These are phyloP conservation scores for Jacaranda copaia DNA, from an alignment of 257 asterid species.

Conservation along the genomic window DNA sequence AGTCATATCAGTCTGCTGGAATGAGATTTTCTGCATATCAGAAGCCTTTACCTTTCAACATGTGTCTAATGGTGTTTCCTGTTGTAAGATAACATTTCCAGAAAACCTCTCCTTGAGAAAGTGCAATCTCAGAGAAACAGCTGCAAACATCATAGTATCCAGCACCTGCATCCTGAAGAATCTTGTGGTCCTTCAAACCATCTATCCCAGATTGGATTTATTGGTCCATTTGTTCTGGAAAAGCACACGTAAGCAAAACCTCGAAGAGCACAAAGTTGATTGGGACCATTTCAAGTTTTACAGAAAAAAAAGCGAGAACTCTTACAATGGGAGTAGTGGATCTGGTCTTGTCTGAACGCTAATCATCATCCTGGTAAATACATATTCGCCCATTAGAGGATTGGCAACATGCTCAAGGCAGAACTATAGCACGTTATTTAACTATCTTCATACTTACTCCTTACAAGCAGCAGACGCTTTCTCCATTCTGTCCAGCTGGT, in stretches of 20 bases:
- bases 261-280: slow-evolving; percentile 1
- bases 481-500: slow-evolving; percentile 72
- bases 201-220: slow-evolving; percentile 81
- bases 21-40: neutral
- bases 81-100: neutral
- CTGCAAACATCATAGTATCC: slow-evolving; percentile 56
- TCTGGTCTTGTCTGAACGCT: slow-evolving; percentile 64
- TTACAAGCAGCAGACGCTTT: slow-evolving; percentile 73
- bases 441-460: slow-evolving; percentile 58
- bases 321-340: slow-evolving; percentile 74
- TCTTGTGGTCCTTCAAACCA: slow-evolving; percentile 90
- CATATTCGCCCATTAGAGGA: slow-evolving; percentile 9
- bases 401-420: slow-evolving; percentile 10
- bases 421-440: neutral
- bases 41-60: neutral
- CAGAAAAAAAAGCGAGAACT: slow-evolving; percentile 29
- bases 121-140: slow-evolving; percentile 3
- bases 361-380: slow-evolving; percentile 56
- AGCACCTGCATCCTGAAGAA: slow-evolving; percentile 78
- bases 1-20: neutral
- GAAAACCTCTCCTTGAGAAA: slow-evolving; percentile 4
- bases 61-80: neutral
- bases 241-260: neutral
- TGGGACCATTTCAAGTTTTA: neutral
- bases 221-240: slow-evolving; percentile 73